These are phyloP conservation scores for Manihot esculenta DNA, from an alignment of 441 rosid species.

Conservation along the genomic window DNA sequence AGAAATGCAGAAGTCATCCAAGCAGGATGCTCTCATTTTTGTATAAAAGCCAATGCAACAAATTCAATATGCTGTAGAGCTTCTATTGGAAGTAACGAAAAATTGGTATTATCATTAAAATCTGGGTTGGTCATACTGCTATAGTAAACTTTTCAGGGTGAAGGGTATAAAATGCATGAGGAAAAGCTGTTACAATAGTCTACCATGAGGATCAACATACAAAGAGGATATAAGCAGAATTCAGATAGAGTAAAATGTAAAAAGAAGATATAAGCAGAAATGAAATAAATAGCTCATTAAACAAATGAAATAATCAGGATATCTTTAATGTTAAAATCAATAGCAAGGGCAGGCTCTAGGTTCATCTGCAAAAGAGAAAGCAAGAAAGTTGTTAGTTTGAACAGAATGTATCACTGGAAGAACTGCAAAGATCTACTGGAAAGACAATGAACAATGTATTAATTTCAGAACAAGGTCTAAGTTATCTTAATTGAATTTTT, in stretches of 20 bases:
- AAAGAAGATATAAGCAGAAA: constrained; percentile 14
- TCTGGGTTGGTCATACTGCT: neutral
- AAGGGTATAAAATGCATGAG: neutral
- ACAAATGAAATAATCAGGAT: constrained; percentile 66
- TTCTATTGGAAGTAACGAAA: neutral
- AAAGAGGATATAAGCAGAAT: constrained; percentile 11
- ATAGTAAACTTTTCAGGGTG: neutral
- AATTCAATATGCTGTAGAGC: neutral
- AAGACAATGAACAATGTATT: neutral
- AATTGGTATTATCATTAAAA: constrained; percentile 3
- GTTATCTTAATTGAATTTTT: neutral
- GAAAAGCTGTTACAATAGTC: neutral
- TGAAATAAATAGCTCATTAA: too few relatives aligned
- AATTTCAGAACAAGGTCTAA: neutral
- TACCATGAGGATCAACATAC: neutral
- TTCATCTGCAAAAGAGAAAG: constrained; percentile 57
- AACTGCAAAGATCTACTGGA: neutral
- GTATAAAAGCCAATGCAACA: neutral
- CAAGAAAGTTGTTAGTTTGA: constrained; percentile 24
- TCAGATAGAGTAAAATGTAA: neutral
- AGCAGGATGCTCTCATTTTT: neutral
- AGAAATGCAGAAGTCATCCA: neutral
- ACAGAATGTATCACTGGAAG: constrained; percentile 2
- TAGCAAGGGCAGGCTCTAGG: constrained; percentile 72
- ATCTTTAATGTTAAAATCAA: constrained; percentile 84